These are phyloP conservation scores for Lentinula lateritia DNA, from an alignment of 768 basidiomycete genomes.

Conservation along the genomic window DNA sequence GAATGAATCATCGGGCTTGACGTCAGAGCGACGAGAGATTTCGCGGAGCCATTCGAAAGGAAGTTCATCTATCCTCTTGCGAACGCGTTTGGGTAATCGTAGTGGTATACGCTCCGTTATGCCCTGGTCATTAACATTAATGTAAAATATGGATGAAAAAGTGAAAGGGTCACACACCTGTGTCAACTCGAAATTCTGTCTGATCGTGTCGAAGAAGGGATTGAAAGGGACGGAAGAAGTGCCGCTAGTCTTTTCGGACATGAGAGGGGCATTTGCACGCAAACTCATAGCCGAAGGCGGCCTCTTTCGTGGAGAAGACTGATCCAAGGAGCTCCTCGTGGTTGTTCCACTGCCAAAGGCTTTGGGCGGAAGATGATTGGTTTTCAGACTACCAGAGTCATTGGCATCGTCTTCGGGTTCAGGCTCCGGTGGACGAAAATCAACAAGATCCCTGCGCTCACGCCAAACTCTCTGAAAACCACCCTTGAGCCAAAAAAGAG, in stretches of 20 bases:
- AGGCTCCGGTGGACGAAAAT: slow-evolving; percentile 39
- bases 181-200: slow-evolving; percentile 80
- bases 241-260: slow-evolving; percentile 10
- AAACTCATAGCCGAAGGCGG: not conserved
- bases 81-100: slow-evolving; percentile 41
- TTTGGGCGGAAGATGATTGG: slow-evolving; percentile 46
- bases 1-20: slow-evolving; percentile 19
- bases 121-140: slow-evolving; percentile 26
- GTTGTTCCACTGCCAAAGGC: slow-evolving; percentile 56
- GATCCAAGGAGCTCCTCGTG: slow-evolving; percentile 16
- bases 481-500: slow-evolving; percentile 72
- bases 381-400: not conserved
- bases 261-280: not conserved
- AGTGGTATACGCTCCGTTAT: slow-evolving; percentile 83
- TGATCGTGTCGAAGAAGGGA: slow-evolving; percentile 94
- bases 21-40: slow-evolving; percentile 52
- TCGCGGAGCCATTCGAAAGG: slow-evolving; percentile 77
- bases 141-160: no score
- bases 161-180: slow-evolving; percentile 22
- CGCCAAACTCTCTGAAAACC: slow-evolving; percentile 72
- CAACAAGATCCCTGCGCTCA: slow-evolving; percentile 46
- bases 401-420: slow-evolving; percentile 44
- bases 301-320: slow-evolving; percentile 8
- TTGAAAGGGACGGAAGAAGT: slow-evolving; percentile 45
- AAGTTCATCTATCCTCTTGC: slow-evolving; percentile 61